phyloP scores from a whole-genome alignment of 352 stramenopile genomes.

The Phytophthora kernoviae region DNA sequence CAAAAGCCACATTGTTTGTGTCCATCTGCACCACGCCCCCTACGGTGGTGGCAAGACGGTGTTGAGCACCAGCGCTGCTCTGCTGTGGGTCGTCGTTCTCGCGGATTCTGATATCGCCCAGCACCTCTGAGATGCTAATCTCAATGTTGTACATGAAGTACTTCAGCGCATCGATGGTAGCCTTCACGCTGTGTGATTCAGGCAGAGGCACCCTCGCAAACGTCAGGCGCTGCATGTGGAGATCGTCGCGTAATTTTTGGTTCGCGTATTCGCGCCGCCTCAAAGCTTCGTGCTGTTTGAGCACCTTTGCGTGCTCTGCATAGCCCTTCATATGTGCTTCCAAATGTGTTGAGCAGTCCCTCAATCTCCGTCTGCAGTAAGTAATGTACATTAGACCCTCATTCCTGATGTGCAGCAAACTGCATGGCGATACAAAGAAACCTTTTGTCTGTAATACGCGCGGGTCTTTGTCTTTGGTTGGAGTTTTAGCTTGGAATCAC shows the following conservation, averaged over 20 bases:
- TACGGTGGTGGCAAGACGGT: slow-evolving; percentile 40
- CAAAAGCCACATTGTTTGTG: slow-evolving; percentile 45
- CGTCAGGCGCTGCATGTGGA: slow-evolving; percentile 26
- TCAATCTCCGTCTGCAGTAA: slow-evolving; percentile 24
- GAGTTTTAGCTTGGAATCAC: slow-evolving; percentile 6
- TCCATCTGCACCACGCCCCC: slow-evolving; percentile 33
- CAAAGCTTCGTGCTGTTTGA: slow-evolving; percentile 12
- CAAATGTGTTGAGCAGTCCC: slow-evolving; percentile 12
- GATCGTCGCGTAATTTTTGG: slow-evolving; percentile 18
- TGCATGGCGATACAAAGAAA: neutral
- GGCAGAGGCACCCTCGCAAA: slow-evolving; percentile 41
- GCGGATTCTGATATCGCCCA: slow-evolving; percentile 50
- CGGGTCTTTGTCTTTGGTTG: slow-evolving; percentile 16
- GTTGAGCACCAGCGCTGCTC: slow-evolving; percentile 33
- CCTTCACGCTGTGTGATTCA: slow-evolving; percentile 22
- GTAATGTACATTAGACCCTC: neutral
- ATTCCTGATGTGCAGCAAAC: neutral
- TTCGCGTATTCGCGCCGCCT: slow-evolving; percentile 11
- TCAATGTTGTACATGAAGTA: slow-evolving; percentile 55
- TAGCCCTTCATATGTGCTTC: slow-evolving; percentile 16
- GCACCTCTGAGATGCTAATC: slow-evolving; percentile 47
- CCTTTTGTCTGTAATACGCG: slow-evolving; percentile 31
- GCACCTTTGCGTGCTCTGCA: slow-evolving; percentile 10
- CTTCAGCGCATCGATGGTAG: slow-evolving; percentile 45
- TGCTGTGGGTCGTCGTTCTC: slow-evolving; percentile 46